These are phyloP conservation scores for Vigna trinervia DNA, from an alignment of 306 rosid species.

Conservation along the genomic window DNA sequence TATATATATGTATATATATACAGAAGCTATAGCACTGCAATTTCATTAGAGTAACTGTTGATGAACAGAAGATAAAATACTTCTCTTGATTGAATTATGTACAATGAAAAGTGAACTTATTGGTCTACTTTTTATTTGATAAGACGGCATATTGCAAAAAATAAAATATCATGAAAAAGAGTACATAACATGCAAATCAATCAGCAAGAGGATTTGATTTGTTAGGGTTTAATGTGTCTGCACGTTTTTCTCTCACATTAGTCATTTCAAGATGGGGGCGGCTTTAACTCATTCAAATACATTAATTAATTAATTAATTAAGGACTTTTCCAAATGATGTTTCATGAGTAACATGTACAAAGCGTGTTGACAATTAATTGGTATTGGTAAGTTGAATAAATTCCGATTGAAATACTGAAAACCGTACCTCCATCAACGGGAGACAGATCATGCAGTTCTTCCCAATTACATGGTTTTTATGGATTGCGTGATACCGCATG, in stretches of 20 bases:
- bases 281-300: background rate
- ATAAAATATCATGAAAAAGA: background rate
- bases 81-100: conserved; percentile 9
- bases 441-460: conserved; percentile 8
- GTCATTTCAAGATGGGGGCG: background rate
- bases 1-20: background rate
- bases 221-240: background rate
- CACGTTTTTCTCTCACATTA: background rate
- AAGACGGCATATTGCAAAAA: background rate
- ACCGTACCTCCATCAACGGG: conserved; percentile 34
- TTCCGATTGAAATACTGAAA: conserved; percentile 14
- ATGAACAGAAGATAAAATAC: background rate
- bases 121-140: background rate
- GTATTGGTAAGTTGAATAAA: background rate
- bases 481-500: conserved; percentile 6
- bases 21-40: background rate
- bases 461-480: background rate
- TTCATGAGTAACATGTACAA: conserved; percentile 1
- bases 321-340: background rate
- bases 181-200: background rate
- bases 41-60: conserved; percentile 9
- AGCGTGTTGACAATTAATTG: conserved; percentile 18
- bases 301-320: background rate
- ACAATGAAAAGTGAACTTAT: background rate
- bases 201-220: background rate